Percentiles rank a stretch among this genome's conserved stretches.
These are phyloP conservation scores for Diaporthe batatas DNA, from an alignment of 2,329 filamentous ascomycete genomes.

Conservation along the genomic window DNA sequence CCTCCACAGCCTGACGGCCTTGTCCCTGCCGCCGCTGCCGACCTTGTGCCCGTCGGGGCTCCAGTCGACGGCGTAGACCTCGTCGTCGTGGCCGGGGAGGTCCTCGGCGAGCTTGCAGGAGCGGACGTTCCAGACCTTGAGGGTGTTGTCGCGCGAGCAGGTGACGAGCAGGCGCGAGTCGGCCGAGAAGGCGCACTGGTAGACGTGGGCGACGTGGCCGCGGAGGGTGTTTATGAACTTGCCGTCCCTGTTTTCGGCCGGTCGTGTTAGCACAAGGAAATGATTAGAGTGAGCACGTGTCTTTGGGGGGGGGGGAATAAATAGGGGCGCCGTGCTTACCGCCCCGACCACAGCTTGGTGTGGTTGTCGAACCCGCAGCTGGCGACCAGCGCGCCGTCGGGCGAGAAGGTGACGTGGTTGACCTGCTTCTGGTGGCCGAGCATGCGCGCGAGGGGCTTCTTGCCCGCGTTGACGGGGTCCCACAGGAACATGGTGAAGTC, in stretches of 20 bases:
- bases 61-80: conserved; percentile 97
- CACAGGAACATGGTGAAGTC: conserved; percentile 98
- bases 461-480: conserved; percentile 80
- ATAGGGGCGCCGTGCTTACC: conserved; percentile 59
- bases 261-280: conserved; percentile 20
- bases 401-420: conserved; percentile 94
- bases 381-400: conserved; percentile 88
- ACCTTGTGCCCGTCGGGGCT: conserved; percentile 90
- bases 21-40: conserved; percentile 93
- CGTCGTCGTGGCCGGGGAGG: conserved; percentile 89
- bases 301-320: too few species aligned
- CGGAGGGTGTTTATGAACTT: conserved; percentile 89
- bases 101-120: conserved; percentile 85
- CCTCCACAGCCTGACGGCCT: conserved; percentile 77
- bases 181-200: conserved; percentile 91
- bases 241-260: conserved; percentile 63
- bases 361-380: conserved; percentile 95
- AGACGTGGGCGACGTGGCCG: conserved; percentile 91
- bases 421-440: conserved; percentile 97
- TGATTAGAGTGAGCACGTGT: too few species aligned
- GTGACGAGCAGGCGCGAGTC: conserved; percentile 92
- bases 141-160: conserved; percentile 89
- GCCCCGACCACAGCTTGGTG: conserved; percentile 89
- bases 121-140: conserved; percentile 94
- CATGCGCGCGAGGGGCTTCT: conserved; percentile 88